A percentile compares a stretch with the other conserved stretches of the same genome.
Conservation (phyloP, 2,329 filamentous ascomycete genomes). For the Diplodia intermedia region DNA sequence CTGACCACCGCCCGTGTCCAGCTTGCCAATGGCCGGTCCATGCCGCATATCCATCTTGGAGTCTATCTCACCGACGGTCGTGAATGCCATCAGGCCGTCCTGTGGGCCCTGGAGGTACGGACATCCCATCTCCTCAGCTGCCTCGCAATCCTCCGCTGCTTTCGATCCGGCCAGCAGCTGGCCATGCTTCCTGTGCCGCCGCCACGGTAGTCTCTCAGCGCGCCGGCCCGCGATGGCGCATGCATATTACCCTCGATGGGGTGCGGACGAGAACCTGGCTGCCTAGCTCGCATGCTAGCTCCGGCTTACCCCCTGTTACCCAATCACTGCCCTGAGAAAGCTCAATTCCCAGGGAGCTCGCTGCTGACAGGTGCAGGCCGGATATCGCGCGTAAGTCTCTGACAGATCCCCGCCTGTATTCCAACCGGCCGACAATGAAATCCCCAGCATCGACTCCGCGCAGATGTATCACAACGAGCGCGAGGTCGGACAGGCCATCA, state of each 20-base stretch:
- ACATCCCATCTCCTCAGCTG: background rate
- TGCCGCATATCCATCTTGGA: constrained; percentile 76
- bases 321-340: background rate
- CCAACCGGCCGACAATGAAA: constrained; percentile 2
- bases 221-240: background rate
- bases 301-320: constrained; percentile 25
- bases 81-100: constrained; percentile 66
- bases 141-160: background rate
- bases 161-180: background rate
- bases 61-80: constrained; percentile 73
- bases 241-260: background rate
- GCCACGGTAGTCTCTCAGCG: background rate
- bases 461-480: constrained; percentile 76
- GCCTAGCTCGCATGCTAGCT: constrained; percentile 29
- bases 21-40: constrained; percentile 67
- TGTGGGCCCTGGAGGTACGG: constrained; percentile 60
- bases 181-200: constrained; percentile 5
- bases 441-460: constrained; percentile 61
- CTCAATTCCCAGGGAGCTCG: background rate
- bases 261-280: background rate
- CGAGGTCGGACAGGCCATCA: constrained; percentile 71
- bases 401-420: constrained; percentile 14
- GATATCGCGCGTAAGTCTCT: constrained; percentile 53
- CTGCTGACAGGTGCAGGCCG: constrained; percentile 47
- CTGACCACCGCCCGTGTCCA: constrained; percentile 41